These are phyloP conservation scores for Wakefieldia striispora DNA, from an alignment of 768 basidiomycete species.

Conservation along the genomic window DNA sequence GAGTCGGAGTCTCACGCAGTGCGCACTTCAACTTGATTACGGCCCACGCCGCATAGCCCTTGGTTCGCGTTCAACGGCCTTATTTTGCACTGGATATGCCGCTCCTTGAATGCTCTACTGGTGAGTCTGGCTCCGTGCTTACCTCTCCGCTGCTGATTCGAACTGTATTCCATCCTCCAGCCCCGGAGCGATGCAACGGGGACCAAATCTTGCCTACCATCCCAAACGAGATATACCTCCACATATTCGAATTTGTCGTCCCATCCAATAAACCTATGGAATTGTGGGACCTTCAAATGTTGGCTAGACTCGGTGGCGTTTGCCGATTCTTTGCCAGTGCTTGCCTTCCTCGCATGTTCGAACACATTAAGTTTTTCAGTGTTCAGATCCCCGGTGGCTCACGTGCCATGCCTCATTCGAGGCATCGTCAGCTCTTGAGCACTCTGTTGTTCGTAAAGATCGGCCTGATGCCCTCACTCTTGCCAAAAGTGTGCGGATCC, in stretches of 20 bases:
- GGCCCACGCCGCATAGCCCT: no score
- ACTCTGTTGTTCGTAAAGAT: constrained; percentile 25
- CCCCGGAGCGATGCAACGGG: constrained; percentile 21
- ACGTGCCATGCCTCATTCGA: no score
- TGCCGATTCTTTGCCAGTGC: constrained; percentile 43
- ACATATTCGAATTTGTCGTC: constrained; percentile 37
- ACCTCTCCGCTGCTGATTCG: background rate
- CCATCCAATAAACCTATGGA: constrained; percentile 13
- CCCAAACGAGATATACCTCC: no score
- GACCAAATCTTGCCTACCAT: constrained; percentile 27
- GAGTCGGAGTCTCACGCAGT: no score
- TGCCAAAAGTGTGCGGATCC: constrained; percentile 28
- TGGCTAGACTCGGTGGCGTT: constrained; percentile 35
- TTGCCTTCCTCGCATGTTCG: constrained; percentile 40
- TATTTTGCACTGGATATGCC: background rate
- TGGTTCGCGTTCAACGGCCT: no score
- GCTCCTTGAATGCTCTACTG: constrained; percentile 1
- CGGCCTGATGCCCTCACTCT: constrained; percentile 29
- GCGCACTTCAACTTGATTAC: no score
- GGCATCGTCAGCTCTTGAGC: background rate
- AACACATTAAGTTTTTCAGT: constrained; percentile 23
- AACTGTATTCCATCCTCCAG: constrained; percentile 10
- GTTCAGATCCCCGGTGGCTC: constrained; percentile 14
- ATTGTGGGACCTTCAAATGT: constrained; percentile 6
- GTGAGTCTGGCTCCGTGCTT: background rate